Percentiles rank a stretch among this genome's conserved stretches.
phyloP scores from a whole-genome alignment of 805 yeast species.

The Brettanomyces bruxellensis region DNA sequence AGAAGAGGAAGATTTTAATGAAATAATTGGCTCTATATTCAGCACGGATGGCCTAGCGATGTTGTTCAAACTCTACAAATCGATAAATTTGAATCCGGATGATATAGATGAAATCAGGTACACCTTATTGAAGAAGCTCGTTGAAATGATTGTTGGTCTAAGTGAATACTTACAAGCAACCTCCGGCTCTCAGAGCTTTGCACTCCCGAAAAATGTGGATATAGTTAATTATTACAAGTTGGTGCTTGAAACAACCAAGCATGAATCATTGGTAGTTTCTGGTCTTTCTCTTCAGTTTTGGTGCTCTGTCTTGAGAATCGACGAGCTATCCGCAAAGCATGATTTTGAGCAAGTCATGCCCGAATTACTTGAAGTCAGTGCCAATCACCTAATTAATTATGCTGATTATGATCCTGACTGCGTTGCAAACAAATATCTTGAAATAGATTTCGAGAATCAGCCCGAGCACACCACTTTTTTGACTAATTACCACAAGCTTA shows the following conservation, averaged over 20 bases:
- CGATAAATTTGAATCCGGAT: constrained; percentile 53
- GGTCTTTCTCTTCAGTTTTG: constrained; percentile 90
- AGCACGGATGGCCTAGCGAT: constrained; percentile 63
- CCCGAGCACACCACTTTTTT: constrained; percentile 74
- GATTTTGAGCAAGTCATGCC: constrained; percentile 52
- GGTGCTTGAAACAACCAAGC: constrained; percentile 72
- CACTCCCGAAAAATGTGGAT: constrained; percentile 47
- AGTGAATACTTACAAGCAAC: constrained; percentile 49
- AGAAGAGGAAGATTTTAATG: constrained; percentile 59
- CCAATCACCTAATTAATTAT: constrained; percentile 71
- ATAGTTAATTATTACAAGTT: constrained; percentile 60
- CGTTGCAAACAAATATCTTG: constrained; percentile 55
- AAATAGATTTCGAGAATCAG: constrained; percentile 80
- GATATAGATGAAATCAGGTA: constrained; percentile 67
- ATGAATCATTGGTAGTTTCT: constrained; percentile 80
- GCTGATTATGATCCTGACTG: constrained; percentile 58
- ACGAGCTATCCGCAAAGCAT: constrained; percentile 53
- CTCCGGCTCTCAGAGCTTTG: constrained; percentile 16
- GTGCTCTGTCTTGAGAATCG: constrained; percentile 82
- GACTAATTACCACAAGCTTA: constrained; percentile 68
- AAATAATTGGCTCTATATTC: constrained; percentile 73
- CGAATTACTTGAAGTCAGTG: constrained; percentile 62
- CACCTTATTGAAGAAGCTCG: constrained; percentile 78
- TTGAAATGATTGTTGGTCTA: constrained; percentile 84
- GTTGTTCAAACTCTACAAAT: constrained; percentile 52